Percentiles rank a stretch among this genome's conserved stretches.
These are phyloP conservation scores for Hordeum pubiflorum DNA, from an alignment of 202 grass and related monocot genomes.

Conservation along the genomic window DNA sequence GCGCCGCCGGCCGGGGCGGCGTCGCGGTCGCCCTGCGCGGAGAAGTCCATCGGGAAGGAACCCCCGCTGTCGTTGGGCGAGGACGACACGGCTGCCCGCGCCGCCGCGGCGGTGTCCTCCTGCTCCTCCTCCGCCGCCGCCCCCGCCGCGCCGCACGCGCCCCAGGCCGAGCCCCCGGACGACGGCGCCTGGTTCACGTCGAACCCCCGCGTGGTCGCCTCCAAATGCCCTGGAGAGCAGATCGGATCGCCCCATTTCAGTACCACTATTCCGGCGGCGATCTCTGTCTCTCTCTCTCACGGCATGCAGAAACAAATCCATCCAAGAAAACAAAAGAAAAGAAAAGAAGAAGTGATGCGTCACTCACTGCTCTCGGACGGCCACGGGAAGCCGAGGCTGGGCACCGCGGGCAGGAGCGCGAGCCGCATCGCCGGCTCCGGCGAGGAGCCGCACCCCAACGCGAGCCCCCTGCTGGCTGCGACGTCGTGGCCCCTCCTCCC, in stretches of 20 bases:
- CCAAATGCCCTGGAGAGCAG: conserved; percentile 43
- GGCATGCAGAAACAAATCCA: neutral
- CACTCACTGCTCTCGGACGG: conserved; percentile 30
- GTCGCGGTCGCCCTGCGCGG: conserved; percentile 11
- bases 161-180: neutral
- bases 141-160: conserved; percentile 13
- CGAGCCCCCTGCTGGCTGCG: conserved; percentile 1
- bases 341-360: neutral
- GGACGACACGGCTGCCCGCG: conserved; percentile 32
- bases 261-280: neutral
- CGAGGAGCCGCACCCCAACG: neutral
- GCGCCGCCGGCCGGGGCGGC: neutral
- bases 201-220: conserved; percentile 56
- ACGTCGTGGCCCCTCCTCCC: neutral
- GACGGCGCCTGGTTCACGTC: conserved; percentile 81
- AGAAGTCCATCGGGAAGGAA: conserved; percentile 72
- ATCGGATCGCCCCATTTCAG: neutral
- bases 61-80: conserved; percentile 72
- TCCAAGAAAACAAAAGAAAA: neutral
- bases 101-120: conserved; percentile 18
- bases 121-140: conserved; percentile 36
- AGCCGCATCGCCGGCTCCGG: conserved; percentile 45
- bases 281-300: neutral
- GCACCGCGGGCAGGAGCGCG: conserved; percentile 41
- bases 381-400: conserved; percentile 54